Evolutionary conservation across 2,329 filamentous ascomycete genomes (phyloP), one percentile per base, ranked within the genome.

Genomic region (Aspergillus pseudonomiae): DNA sequence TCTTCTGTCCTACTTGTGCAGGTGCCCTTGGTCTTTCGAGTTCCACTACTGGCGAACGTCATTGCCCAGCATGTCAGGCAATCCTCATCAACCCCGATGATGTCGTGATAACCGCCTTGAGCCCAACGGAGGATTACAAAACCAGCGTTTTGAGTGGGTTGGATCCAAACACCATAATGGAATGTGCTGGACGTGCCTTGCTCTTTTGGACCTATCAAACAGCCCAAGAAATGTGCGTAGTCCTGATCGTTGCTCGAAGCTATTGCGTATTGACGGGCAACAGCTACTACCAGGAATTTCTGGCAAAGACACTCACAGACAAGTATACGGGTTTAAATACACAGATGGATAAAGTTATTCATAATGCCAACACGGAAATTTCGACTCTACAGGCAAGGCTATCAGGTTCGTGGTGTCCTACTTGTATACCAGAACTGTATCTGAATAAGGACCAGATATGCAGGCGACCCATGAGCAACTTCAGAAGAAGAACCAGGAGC

Each of bases 141-240:
- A 93, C 91, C 0, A 94, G 89, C 64, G 86, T 96, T 0, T 82
- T 97, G 12, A 93, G 91, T 72, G 94, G 94, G 0, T 80, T 97
- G 1, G 91, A 88, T 64, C 94, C 94, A 0, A 89, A 85, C 39
- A 84, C 89, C 34, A 91, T 97, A 67, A 93, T 96, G 85, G 94
- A 97, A 70, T 96, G 93, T 77, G 91, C 92, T 26, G 88, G 90
- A 6, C 85, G 91, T 68, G 93, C 90, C 1, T 78, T 97, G 67
- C 87, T 86, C 36, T 97, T 97, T 74, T 96, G 93, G 90, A 89
- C 88, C 34, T 97, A 96, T 71, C 93, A 97, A 74, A 88, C 89
- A 24, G 89, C 88, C 3, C 91, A 95, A 71, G 91, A 97, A 77
- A 91, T 96, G 91, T 93, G 71, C 67, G 83, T 75, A 2, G 43